Percentiles rank a stretch among this genome's conserved stretches.
Conservation (phyloP, 2,329 filamentous ascomycete genomes). For the Clonostachys solani region DNA sequence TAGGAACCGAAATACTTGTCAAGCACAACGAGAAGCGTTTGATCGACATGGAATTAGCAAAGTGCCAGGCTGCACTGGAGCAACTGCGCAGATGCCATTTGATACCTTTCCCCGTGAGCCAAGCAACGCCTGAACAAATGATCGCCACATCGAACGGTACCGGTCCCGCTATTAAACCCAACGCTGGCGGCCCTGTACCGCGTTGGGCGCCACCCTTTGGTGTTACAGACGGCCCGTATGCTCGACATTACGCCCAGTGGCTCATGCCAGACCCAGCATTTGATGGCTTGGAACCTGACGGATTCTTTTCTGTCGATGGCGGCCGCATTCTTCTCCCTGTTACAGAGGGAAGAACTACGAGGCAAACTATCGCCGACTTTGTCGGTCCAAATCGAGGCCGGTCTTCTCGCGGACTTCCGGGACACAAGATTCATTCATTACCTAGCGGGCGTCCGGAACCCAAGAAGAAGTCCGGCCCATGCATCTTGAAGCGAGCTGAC, state of each 20-base stretch:
- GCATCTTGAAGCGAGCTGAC: constrained; percentile 81
- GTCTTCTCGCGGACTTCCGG: constrained; percentile 33
- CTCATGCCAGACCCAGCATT: constrained; percentile 85
- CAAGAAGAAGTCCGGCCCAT: constrained; percentile 63
- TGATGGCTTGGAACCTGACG: constrained; percentile 59
- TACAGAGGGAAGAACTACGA: constrained; percentile 71
- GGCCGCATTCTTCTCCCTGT: constrained; percentile 29
- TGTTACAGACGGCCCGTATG: constrained; percentile 87
- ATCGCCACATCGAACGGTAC: constrained; percentile 69
- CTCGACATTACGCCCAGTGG: constrained; percentile 94
- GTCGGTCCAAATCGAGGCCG: constrained; percentile 45
- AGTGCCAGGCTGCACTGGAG: constrained; percentile 90
- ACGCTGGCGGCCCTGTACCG: constrained; percentile 61
- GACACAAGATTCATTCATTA: too few relatives aligned
- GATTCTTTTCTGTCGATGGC: constrained; percentile 33
- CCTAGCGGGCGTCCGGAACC: constrained; percentile 21
- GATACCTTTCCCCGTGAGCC: constrained; percentile 79
- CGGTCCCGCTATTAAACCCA: constrained; percentile 63
- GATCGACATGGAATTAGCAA: constrained; percentile 94
- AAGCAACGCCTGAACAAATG: constrained; percentile 63
- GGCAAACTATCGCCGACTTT: constrained; percentile 49
- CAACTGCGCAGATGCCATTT: constrained; percentile 89
- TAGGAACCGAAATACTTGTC: constrained; percentile 67
- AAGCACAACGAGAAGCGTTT: constrained; percentile 93
- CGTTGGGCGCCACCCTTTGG: constrained; percentile 84